Base-by-base conservation (phyloP, 2,329 filamentous ascomycete species). In the Amylocarpus encephaloides region DNA sequence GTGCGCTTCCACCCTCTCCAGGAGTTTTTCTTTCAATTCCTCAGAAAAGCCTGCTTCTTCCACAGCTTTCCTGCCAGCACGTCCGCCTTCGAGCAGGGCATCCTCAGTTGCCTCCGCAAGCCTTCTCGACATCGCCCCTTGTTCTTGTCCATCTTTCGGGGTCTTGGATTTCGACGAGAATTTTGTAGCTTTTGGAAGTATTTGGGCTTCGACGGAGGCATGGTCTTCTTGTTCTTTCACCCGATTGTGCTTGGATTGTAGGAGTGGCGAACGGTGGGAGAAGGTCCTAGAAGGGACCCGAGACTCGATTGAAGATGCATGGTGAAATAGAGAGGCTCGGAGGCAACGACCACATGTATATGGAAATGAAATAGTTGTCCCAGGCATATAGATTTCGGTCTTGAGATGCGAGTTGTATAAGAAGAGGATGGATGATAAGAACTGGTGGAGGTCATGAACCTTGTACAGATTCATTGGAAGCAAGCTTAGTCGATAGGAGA, bases 31-130 rank as follows among this genome's bases (percentile, higher is more conserved):
- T 57, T 83, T 84, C 26, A 85, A 69, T 58, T 83, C 80, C 6
- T 80, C 75, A 32, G 78, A 80, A 67, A 85, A 84, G 5, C 80
- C 80, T 6, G 79, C 78, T 51, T 84, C 78, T 59, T 82, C 73
- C 18, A 84, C 67, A 5, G 80, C 78, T 22, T 73, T 76, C 38
- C 73, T 73, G n/a, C 80, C 80, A 11, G 79, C 74, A 49, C 71
- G 70, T n/a, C 80, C 80, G 30, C 79, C 80, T 1, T 74, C 76
- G 26, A 80, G 61, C 0, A 85, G 68, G 1, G 75, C 78, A 47
- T 84, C 79, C 58, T 85, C 81, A 1, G 82, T 84, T 1, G 82
- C 80, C 60, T 83, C 73, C 52, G 79, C 70, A 7, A 85, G 70
- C 13, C 79, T 77, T 34, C 78, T 73, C 7, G 77, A 68, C 75